Conservation (phyloP, 495 filamentous ascomycete species). For the Neurospora terricola region DNA sequence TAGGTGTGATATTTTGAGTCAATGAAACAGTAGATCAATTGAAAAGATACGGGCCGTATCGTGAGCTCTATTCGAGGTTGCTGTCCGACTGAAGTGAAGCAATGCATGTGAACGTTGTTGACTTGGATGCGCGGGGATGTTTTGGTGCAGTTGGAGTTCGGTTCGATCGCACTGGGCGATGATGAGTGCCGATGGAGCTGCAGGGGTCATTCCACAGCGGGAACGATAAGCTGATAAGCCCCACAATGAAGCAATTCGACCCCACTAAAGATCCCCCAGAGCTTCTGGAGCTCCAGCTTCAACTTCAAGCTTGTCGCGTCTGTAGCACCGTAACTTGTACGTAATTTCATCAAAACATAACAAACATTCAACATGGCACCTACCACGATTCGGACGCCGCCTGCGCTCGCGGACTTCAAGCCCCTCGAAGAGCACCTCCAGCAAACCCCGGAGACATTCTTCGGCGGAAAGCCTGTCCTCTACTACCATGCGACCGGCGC, state of each 20-base stretch:
- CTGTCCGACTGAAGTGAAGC: neutral
- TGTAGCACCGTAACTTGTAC: neutral
- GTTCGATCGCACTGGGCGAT: neutral
- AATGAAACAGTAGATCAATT: neutral
- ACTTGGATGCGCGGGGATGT: neutral
- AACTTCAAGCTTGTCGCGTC: neutral
- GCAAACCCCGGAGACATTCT: conserved; percentile 77
- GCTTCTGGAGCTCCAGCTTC: conserved; percentile 5
- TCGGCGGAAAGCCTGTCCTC: conserved; percentile 66
- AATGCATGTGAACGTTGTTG: neutral
- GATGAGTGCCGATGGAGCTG: neutral
- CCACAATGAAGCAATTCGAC: neutral
- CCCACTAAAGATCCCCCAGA: conserved; percentile 12
- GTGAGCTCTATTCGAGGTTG: neutral
- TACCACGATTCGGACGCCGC: conserved; percentile 30
- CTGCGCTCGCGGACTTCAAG: conserved; percentile 48
- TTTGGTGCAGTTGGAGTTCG: neutral
- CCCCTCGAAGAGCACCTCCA: conserved; percentile 70
- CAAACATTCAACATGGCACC: conserved; percentile 22
- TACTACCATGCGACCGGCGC: conserved; percentile 59
- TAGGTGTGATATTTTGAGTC: neutral
- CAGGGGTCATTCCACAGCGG: neutral
- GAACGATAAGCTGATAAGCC: conserved; percentile 12
- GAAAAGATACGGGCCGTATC: neutral
- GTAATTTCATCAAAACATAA: neutral